Evolutionary conservation across 805 yeast species (phyloP), one percentile per base, ranked within the genome.

Genomic region (Candida pseudofarinosa): DNA sequence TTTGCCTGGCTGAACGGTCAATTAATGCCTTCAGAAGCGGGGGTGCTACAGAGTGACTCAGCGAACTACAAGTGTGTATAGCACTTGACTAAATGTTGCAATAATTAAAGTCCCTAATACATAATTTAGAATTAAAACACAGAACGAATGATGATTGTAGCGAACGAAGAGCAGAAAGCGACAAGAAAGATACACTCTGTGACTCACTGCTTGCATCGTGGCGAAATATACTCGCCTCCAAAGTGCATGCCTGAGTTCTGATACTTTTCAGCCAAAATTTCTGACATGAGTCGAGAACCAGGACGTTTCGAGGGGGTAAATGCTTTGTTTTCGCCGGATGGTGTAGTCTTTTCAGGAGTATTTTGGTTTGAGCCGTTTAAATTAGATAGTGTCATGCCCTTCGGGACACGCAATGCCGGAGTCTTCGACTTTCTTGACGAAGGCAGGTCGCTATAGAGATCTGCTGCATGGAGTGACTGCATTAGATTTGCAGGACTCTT

Each of bases 191-290:
- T n/a, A n/a, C n/a, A n/a, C n/a, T n/a, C n/a, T n/a, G n/a, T n/a
- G n/a, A n/a, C n/a, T n/a, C n/a, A n/a, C n/a, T 23, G 28, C 28
- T 23, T 6, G 10, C 28, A 10, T 10, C 6, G 28, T 23, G 28
- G 28, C 6, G 28, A 23, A 7, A 23, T 7, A 10, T 23, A 23
- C 10, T 23, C 28, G 10, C 28, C 28, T 23, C 10, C 10, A 14
- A 35, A 35, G 6, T 16, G 7, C 19, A 26, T 37, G 17, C 39
- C 39, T 13, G 16, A 26, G 14, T 10, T 23, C 16, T 28, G 10
- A 15, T 37, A 37, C 18, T 33, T 23, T 37, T 37, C 39, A 5
- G 33, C 33, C 33, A 37, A 19, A 15, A 37, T 37, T n/a, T 37
- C 39, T 12, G 39, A 37, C 30, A 37, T 20, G 13, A 37, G n/a